Conservation (phyloP, 1,284 basidiomycete genomes). For the Papiliotrema nemorosa region DNA sequence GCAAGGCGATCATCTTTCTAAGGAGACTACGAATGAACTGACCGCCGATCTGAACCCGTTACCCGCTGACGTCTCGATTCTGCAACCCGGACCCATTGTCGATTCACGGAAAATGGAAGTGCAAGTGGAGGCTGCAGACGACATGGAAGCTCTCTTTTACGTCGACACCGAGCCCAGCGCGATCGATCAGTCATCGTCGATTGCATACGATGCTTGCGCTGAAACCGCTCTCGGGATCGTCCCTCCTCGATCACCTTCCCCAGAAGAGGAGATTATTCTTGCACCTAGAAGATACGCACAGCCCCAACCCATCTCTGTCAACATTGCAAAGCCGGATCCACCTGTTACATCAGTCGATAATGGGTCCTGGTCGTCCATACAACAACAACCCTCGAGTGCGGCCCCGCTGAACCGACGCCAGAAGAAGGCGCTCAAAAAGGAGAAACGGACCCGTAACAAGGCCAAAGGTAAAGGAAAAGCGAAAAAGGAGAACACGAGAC, state of each 20-base stretch:
- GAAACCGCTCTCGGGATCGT: constrained; percentile 15
- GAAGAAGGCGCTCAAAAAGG: constrained; percentile 6
- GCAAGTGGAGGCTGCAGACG: neutral
- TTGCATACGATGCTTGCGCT: constrained; percentile 17
- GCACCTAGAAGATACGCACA: constrained; percentile 27
- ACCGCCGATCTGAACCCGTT: too few relatives aligned
- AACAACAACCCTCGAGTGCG: too few relatives aligned
- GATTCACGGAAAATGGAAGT: constrained; percentile 22
- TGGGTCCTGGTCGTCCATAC: too few relatives aligned
- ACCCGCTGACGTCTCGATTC: neutral
- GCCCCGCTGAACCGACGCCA: neutral
- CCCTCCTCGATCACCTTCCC: constrained; percentile 4
- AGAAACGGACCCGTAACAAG: constrained; percentile 3
- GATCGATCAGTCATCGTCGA: neutral
- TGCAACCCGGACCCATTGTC: neutral
- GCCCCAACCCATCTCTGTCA: constrained; percentile 30
- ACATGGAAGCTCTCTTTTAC: constrained; percentile 19
- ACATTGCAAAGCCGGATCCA: constrained; percentile 3
- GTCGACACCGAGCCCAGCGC: constrained; percentile 24
- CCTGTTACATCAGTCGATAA: too few relatives aligned
- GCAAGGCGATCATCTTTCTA: too few relatives aligned
- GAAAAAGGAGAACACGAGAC: constrained; percentile 27
- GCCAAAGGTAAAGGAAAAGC: constrained; percentile 24
- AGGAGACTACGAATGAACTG: too few relatives aligned
- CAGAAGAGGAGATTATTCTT: constrained; percentile 44